phyloP scores from a whole-genome alignment of 371 early-diverging fungal species.

The Rhizomucor pusillus region DNA sequence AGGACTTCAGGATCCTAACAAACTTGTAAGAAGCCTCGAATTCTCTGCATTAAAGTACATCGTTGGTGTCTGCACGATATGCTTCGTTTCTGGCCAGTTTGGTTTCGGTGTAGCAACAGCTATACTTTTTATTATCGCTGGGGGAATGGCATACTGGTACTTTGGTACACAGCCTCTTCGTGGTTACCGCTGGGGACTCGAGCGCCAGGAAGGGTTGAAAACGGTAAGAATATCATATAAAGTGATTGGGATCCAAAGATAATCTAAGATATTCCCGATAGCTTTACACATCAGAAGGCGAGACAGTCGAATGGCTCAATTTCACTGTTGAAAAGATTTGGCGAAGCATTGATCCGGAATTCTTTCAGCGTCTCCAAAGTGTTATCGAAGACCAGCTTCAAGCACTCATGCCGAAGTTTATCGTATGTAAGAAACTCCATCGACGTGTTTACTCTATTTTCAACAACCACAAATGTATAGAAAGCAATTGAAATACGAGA shows the following conservation, averaged over 20 bases:
- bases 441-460: not conserved
- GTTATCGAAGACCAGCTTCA: conserved; percentile 36
- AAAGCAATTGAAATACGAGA: conserved; percentile 36
- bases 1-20: conserved; percentile 26
- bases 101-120: conserved; percentile 20
- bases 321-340: conserved; percentile 41
- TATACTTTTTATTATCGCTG: conserved; percentile 8
- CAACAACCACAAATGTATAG: too few relatives aligned
- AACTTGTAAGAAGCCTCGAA: conserved; percentile 21
- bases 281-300: conserved; percentile 43
- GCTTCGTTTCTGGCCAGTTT: conserved; percentile 28
- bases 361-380: conserved; percentile 30
- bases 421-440: conserved; percentile 18
- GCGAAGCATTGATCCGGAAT: conserved; percentile 39
- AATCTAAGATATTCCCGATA: conserved; percentile 1
- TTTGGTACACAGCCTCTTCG: conserved; percentile 17
- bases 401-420: conserved; percentile 29
- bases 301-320: conserved; percentile 47
- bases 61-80: conserved; percentile 13
- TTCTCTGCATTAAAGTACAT: conserved; percentile 34
- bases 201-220: conserved; percentile 31
- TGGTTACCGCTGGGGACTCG: conserved; percentile 34
- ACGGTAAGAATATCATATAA: conserved; percentile 19
- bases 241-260: not conserved
- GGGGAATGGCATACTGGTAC: conserved; percentile 30